Evolutionary conservation across 495 filamentous ascomycete species (phyloP).

Genomic region (Talaromyces thailandensis): DNA sequence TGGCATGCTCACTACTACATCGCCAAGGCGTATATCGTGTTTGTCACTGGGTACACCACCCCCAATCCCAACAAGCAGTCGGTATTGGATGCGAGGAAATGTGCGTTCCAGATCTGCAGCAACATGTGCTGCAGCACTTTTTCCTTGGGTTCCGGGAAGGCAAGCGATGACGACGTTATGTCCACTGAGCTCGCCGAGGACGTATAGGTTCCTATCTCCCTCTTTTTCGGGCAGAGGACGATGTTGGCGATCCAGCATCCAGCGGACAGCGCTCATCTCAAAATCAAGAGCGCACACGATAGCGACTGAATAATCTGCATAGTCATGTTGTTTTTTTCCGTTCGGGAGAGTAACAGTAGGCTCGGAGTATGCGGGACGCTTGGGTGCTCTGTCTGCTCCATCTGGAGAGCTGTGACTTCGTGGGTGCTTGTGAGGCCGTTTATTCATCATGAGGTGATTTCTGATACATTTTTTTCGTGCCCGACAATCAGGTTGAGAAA

Average conservation of each 20-base stretch:
- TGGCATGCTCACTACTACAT: constrained; percentile 24
- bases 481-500: no score
- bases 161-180: constrained; percentile 20
- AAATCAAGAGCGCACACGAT: constrained; percentile 27
- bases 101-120: neutral
- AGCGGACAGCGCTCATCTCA: constrained; percentile 24
- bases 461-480: no score
- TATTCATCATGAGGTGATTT: no score
- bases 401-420: no score
- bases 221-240: constrained; percentile 1
- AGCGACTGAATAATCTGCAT: constrained; percentile 22
- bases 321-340: neutral
- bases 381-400: no score
- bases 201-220: constrained; percentile 22
- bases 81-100: neutral
- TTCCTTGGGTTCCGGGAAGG: constrained; percentile 7
- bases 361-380: no score
- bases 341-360: no score
- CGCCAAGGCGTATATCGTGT: constrained; percentile 17
- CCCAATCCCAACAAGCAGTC: constrained; percentile 24
- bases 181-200: constrained; percentile 20
- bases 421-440: no score
- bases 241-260: constrained; percentile 24
- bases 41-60: constrained; percentile 20
- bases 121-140: constrained; percentile 2